Percentiles rank a stretch among this genome's conserved stretches.
These are phyloP conservation scores for Verticillium longisporum DNA, from an alignment of 2,329 filamentous ascomycete species.

Conservation along the genomic window DNA sequence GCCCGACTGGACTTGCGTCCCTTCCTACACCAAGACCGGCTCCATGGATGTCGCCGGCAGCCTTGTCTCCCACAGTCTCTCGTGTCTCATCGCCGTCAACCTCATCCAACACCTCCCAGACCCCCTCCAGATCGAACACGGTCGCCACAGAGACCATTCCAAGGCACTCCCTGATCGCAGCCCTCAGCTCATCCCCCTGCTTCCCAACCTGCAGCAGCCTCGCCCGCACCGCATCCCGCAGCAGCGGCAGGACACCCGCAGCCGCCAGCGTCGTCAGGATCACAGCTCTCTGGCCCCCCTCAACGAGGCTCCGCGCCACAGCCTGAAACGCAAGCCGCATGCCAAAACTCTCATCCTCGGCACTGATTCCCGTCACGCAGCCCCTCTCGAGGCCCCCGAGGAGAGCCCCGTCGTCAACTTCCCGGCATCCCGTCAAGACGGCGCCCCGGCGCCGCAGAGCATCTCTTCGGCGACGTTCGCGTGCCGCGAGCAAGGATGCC, in stretches of 20 bases:
- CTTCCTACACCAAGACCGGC: not conserved
- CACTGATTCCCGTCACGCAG: conserved; percentile 45
- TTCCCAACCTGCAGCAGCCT: conserved; percentile 20
- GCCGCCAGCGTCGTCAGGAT: conserved; percentile 43
- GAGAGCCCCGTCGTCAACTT: conserved; percentile 41
- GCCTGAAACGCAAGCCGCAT: conserved; percentile 44
- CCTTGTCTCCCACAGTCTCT: not conserved
- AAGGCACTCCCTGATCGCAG: conserved; percentile 28
- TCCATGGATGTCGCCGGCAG: too few species aligned
- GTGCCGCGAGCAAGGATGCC: conserved; percentile 31
- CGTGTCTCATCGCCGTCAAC: conserved; percentile 21
- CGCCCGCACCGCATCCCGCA: conserved; percentile 32
- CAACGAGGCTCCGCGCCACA: conserved; percentile 30
- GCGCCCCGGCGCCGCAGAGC: conserved; percentile 19
- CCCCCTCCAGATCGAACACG: conserved; percentile 52
- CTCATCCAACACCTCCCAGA: conserved; percentile 51
- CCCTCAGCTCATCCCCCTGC: conserved; percentile 10
- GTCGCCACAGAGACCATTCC: conserved; percentile 46
- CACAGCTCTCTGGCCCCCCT: conserved; percentile 21
- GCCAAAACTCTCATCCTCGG: conserved; percentile 43
- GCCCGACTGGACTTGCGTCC: not conserved
- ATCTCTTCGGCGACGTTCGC: conserved; percentile 29
- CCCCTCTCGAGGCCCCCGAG: conserved; percentile 42
- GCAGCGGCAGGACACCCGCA: conserved; percentile 28
- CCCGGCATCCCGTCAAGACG: conserved; percentile 35